A percentile compares a stretch with the other conserved stretches of the same genome.
Evolutionary conservation across 2,329 filamentous ascomycete species (phyloP).

Genomic region (Diaporthe australafricana): DNA sequence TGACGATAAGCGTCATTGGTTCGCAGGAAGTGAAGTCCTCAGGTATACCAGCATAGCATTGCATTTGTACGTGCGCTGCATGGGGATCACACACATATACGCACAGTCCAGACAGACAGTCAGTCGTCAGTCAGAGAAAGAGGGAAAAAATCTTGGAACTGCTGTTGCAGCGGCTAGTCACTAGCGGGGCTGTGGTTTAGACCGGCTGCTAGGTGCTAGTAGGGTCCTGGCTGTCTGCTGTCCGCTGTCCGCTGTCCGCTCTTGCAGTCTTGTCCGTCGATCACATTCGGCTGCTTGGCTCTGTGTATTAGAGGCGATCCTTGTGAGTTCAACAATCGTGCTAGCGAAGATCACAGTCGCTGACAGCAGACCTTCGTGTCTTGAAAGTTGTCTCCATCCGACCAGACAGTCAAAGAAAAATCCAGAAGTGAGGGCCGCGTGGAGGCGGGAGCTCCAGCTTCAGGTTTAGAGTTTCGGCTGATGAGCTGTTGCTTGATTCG

Average conservation of each 20-base stretch:
- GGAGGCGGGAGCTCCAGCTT: background rate
- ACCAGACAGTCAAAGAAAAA: background rate
- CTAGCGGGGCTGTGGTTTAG: constrained; percentile 22
- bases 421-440: too few relatives aligned
- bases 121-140: too few relatives aligned
- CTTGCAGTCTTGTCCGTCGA: too few relatives aligned
- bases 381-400: too few relatives aligned
- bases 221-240: too few relatives aligned
- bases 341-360: background rate
- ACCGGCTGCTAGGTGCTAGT: background rate
- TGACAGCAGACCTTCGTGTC: background rate
- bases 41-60: background rate
- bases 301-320: background rate
- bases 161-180: constrained; percentile 24
- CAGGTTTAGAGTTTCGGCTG: constrained; percentile 18
- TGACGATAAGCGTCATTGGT: background rate
- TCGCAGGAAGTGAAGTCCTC: too few relatives aligned
- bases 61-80: background rate
- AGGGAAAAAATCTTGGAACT: constrained; percentile 15
- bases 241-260: too few relatives aligned
- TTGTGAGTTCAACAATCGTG: background rate
- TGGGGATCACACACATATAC: background rate
- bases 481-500: constrained; percentile 10
- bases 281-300: too few relatives aligned
- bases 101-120: too few relatives aligned